Evolutionary conservation across 2,329 filamentous ascomycete species (phyloP).

Genomic region (Whalleya microplaca): DNA sequence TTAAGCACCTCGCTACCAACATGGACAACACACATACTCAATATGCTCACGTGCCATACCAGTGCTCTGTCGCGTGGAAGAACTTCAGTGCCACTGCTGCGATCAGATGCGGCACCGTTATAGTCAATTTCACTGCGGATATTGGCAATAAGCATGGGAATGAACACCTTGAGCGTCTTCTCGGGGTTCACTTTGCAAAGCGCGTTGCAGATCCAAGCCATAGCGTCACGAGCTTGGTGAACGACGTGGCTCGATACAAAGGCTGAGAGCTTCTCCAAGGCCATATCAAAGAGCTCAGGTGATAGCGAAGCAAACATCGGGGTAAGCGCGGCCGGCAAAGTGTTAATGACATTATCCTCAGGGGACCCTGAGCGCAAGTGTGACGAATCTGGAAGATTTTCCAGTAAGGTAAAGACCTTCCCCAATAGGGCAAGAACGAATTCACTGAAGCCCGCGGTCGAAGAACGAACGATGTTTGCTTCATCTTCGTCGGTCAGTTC

Average conservation of each 20-base stretch:
- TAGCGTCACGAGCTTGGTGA: conserved; percentile 93
- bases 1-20: conserved; percentile 88
- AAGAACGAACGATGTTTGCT: conserved; percentile 85
- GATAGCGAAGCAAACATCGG: conserved; percentile 90
- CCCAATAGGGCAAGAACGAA: conserved; percentile 90
- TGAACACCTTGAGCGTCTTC: conserved; percentile 87
- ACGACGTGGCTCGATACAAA: conserved; percentile 95
- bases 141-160: conserved; percentile 87
- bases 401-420: conserved; percentile 91
- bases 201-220: conserved; percentile 97
- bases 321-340: conserved; percentile 86
- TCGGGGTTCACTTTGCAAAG: conserved; percentile 94
- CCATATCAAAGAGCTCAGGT: conserved; percentile 89
- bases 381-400: conserved; percentile 91
- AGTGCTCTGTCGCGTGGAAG: conserved; percentile 88
- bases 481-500: conserved; percentile 87
- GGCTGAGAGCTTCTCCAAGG: conserved; percentile 85
- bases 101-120: conserved; percentile 92
- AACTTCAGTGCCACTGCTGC: conserved; percentile 91
- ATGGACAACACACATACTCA: conserved; percentile 98
- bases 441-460: conserved; percentile 90
- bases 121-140: conserved; percentile 97
- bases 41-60: conserved; percentile 95
- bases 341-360: conserved; percentile 97
- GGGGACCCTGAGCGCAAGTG: conserved; percentile 87